Conservation (phyloP, 257 asterid genomes). For the Capsicum chinense region DNA sequence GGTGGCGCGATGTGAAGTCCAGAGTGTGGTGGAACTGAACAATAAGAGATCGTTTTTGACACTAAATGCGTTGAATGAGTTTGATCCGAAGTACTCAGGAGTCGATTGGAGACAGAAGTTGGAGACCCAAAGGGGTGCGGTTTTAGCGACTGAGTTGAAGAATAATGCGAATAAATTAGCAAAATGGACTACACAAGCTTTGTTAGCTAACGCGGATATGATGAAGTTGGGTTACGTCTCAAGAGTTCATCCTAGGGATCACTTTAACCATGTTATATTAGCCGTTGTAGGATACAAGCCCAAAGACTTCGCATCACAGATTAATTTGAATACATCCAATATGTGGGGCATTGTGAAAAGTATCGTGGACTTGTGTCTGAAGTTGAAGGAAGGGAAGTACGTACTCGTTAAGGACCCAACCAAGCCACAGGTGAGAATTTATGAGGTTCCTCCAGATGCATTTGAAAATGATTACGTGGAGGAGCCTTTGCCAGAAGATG, state of each 20-base stretch:
- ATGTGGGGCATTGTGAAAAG: constrained; percentile 99
- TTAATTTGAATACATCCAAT: constrained; percentile 83
- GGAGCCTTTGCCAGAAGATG: constrained; percentile 97
- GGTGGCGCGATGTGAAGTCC: constrained; percentile 93
- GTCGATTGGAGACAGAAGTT: constrained; percentile 98
- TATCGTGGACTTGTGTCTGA: constrained; percentile 96
- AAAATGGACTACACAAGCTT: constrained; percentile 93
- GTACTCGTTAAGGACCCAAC: constrained; percentile 96
- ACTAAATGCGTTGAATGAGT: constrained; percentile 85
- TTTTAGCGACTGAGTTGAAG: constrained; percentile 93
- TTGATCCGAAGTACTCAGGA: constrained; percentile 92
- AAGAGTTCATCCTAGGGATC: constrained; percentile 96
- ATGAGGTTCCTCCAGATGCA: constrained; percentile 97
- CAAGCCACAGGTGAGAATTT: constrained; percentile 92
- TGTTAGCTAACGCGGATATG: constrained; percentile 96
- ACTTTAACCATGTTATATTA: constrained; percentile 82
- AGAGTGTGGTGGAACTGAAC: constrained; percentile 77
- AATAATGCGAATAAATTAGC: constrained; percentile 96
- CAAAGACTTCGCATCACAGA: constrained; percentile 81
- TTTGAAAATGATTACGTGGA: constrained; percentile 96
- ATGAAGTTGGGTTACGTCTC: constrained; percentile 99
- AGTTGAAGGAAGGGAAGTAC: constrained; percentile 90
- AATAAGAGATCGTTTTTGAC: constrained; percentile 85
- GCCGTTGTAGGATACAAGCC: constrained; percentile 99
- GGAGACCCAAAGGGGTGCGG: constrained; percentile 98